Conservation (phyloP, 2,329 filamentous ascomycete genomes). For the Exophiala viscosa region DNA sequence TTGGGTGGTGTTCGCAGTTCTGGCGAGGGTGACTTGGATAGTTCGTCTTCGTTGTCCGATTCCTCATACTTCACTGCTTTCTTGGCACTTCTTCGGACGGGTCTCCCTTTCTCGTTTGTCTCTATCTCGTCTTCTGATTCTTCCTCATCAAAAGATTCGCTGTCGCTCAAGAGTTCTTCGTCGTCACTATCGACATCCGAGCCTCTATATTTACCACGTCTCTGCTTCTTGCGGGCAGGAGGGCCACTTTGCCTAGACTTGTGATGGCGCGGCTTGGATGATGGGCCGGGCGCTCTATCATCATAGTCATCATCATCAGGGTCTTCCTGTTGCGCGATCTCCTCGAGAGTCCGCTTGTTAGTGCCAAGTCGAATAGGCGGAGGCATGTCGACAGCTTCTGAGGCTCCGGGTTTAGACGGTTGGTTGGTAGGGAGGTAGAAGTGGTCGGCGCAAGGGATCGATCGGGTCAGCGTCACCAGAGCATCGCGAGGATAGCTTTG, state of each 20-base stretch:
- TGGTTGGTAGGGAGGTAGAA: background rate
- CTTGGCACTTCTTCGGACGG: slow-evolving; percentile 54
- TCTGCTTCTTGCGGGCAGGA: slow-evolving; percentile 33
- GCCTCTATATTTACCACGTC: slow-evolving; percentile 34
- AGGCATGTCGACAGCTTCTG: slow-evolving; percentile 4
- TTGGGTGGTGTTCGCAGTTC: slow-evolving; percentile 31
- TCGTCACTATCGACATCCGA: slow-evolving; percentile 47
- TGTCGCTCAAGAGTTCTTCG: slow-evolving; percentile 40
- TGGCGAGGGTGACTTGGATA: slow-evolving; percentile 26
- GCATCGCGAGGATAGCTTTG: background rate
- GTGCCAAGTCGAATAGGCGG: slow-evolving; percentile 1
- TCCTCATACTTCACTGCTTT: slow-evolving; percentile 57
- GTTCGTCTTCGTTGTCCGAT: slow-evolving; percentile 37
- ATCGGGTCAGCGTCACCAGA: background rate
- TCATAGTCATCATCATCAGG: slow-evolving; percentile 46
- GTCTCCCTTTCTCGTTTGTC: slow-evolving; percentile 56
- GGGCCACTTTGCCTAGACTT: slow-evolving; percentile 35
- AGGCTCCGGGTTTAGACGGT: background rate
- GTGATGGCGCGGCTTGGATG: slow-evolving; percentile 33
- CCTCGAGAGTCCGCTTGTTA: slow-evolving; percentile 41
- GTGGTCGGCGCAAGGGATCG: background rate
- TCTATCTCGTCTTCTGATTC: slow-evolving; percentile 40
- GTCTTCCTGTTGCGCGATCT: slow-evolving; percentile 42
- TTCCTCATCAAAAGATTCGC: slow-evolving; percentile 44
- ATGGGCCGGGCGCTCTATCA: slow-evolving; percentile 32